These are phyloP conservation scores for Pseudogymnoascus sp. DNA, from an alignment of 2,329 filamentous ascomycete species.

Conservation along the genomic window DNA sequence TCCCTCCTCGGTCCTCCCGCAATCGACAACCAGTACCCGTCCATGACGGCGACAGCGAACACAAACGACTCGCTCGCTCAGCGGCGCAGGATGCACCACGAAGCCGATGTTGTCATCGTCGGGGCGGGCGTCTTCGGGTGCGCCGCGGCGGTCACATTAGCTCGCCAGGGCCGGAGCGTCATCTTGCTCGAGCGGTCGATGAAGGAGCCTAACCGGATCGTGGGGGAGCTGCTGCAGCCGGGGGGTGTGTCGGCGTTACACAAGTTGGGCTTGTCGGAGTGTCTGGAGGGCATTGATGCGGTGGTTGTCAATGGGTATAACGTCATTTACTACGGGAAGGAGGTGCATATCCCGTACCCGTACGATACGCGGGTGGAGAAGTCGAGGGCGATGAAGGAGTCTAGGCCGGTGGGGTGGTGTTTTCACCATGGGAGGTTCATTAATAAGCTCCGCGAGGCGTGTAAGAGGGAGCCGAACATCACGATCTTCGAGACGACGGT, in stretches of 20 bases:
- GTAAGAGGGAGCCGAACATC: slow-evolving; percentile 69
- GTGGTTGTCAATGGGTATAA: slow-evolving; percentile 78
- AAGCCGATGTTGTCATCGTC: slow-evolving; percentile 80
- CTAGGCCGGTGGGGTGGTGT: slow-evolving; percentile 58
- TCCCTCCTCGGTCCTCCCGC: neutral
- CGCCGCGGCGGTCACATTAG: slow-evolving; percentile 74
- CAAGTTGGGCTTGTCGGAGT: slow-evolving; percentile 70
- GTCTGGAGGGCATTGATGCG: slow-evolving; percentile 82
- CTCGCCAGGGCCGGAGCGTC: slow-evolving; percentile 83
- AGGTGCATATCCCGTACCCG: slow-evolving; percentile 74
- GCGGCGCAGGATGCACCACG: slow-evolving; percentile 46
- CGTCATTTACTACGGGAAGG: slow-evolving; percentile 69
- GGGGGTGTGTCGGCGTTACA: slow-evolving; percentile 76
- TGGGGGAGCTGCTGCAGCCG: slow-evolving; percentile 90
- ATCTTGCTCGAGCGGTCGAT: slow-evolving; percentile 81
- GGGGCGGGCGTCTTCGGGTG: slow-evolving; percentile 88
- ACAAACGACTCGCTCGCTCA: slow-evolving; percentile 25
- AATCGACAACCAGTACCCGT: neutral
- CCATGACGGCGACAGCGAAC: neutral
- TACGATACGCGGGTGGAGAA: slow-evolving; percentile 26
- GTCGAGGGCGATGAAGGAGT: slow-evolving; percentile 20
- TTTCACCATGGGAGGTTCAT: slow-evolving; percentile 98
- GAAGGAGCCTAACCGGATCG: slow-evolving; percentile 89
- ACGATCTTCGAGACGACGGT: slow-evolving; percentile 87
- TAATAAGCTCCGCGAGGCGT: slow-evolving; percentile 66